These are phyloP conservation scores for Ogataea saltuana DNA, from an alignment of 805 yeast genomes.

Conservation along the genomic window DNA sequence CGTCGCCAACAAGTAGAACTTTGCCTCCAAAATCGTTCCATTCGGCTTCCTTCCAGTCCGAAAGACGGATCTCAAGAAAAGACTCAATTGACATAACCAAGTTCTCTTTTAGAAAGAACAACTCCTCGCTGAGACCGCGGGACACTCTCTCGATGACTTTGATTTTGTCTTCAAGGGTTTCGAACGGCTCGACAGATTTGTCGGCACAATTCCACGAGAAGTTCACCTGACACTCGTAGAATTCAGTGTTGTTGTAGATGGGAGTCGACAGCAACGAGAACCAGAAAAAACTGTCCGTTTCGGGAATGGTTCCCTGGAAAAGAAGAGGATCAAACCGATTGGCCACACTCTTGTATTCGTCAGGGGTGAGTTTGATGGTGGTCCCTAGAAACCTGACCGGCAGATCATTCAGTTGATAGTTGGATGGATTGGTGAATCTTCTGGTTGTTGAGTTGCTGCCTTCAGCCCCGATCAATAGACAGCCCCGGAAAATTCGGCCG, in stretches of 20 bases:
- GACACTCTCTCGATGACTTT: constrained; percentile 13
- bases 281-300: constrained; percentile 32
- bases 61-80: constrained; percentile 16
- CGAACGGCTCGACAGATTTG: constrained; percentile 10
- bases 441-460: constrained; percentile 32
- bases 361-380: constrained; percentile 27
- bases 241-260: constrained; percentile 9
- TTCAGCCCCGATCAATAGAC: constrained; percentile 31
- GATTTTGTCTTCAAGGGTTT: constrained; percentile 11
- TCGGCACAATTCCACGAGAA: constrained; percentile 22
- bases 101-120: constrained; percentile 14
- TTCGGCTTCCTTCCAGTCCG: constrained; percentile 21
- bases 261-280: constrained; percentile 29
- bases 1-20: constrained; percentile 37
- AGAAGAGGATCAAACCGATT: constrained; percentile 31
- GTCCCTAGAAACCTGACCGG: constrained; percentile 34
- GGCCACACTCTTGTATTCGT: constrained; percentile 23
- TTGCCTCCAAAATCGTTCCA: constrained; percentile 25
- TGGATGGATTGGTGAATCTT: constrained; percentile 22
- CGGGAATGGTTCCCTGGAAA: constrained; percentile 36
- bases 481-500: constrained; percentile 25
- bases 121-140: constrained; percentile 9
- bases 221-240: constrained; percentile 23
- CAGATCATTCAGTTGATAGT: constrained; percentile 26
- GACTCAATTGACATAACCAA: constrained; percentile 6